A percentile compares a stretch with the other conserved stretches of the same genome.
phyloP scores from a whole-genome alignment of 2,329 filamentous ascomycete species.

The Trichoderma oligosporum region DNA sequence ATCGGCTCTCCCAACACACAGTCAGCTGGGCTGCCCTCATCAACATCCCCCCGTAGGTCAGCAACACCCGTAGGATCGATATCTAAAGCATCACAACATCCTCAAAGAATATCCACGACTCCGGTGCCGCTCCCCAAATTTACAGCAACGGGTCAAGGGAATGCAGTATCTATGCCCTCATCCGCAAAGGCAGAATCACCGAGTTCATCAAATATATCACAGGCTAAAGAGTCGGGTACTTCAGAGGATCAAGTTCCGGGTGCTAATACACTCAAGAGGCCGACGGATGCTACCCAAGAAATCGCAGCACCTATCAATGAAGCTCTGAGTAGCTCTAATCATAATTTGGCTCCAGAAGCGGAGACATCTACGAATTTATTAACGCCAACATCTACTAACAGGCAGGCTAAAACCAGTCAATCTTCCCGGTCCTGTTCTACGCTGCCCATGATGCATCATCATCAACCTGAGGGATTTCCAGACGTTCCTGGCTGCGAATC shows the following conservation, averaged over 20 bases:
- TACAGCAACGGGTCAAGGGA: conserved; percentile 16
- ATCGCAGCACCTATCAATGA: neutral
- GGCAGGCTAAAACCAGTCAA: neutral
- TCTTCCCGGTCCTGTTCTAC: neutral
- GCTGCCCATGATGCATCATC: neutral
- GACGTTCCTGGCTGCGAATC: conserved; percentile 43
- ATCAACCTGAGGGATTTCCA: conserved; percentile 34
- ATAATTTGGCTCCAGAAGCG: neutral
- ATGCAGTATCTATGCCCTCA: neutral
- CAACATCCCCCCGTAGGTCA: neutral
- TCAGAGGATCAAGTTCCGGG: neutral
- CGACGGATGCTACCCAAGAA: neutral
- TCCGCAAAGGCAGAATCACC: neutral
- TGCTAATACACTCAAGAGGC: neutral
- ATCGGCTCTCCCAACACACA: conserved; percentile 14
- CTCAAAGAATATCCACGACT: conserved; percentile 27
- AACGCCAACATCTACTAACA: neutral
- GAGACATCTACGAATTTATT: neutral
- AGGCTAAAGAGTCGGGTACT: neutral
- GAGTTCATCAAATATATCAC: neutral
- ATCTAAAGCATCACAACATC: neutral
- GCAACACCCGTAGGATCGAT: neutral
- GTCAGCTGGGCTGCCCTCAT: conserved; percentile 10
- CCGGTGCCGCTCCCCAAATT: conserved; percentile 33
- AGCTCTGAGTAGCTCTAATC: neutral